A percentile compares a stretch with the other conserved stretches of the same genome.
phyloP scores from a whole-genome alignment of 1,139 yeast genomes.

The Saccharomyces hybrid region DNA sequence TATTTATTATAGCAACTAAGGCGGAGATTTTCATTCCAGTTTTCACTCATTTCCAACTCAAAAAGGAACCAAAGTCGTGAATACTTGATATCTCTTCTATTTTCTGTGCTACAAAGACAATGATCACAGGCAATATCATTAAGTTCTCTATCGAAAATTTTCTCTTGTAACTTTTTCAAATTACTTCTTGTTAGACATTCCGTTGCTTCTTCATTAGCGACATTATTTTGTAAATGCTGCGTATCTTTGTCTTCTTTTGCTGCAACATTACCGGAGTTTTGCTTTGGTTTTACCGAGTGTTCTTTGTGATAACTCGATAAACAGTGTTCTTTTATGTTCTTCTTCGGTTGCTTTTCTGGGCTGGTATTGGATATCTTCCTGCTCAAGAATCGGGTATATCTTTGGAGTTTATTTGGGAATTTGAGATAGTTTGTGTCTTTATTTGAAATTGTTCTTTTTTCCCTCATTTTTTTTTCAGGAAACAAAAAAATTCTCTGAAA shows the following conservation, averaged over 20 bases:
- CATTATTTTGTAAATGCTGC: neutral
- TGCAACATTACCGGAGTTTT: neutral
- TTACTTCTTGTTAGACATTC: constrained; percentile 10
- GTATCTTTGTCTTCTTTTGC: neutral
- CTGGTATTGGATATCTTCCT: neutral
- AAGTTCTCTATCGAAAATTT: constrained; percentile 14
- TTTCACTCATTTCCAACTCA: constrained; percentile 25
- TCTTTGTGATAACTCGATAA: neutral
- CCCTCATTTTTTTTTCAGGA: neutral
- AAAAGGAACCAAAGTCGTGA: constrained; percentile 26
- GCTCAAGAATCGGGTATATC: neutral
- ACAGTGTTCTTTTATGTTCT: neutral
- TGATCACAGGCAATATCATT: constrained; percentile 12
- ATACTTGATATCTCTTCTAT: constrained; percentile 8
- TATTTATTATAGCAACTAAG: constrained; percentile 20
- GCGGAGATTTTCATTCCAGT: constrained; percentile 20
- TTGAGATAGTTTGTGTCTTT: neutral
- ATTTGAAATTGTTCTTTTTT: neutral
- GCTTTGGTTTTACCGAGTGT: neutral
- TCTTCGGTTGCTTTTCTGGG: neutral
- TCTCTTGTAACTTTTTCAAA: constrained; percentile 14
- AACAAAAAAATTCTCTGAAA: neutral
- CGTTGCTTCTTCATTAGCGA: neutral
- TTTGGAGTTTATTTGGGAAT: neutral
- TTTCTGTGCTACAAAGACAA: constrained; percentile 14